A percentile compares a stretch with the other conserved stretches of the same genome.
Conservation (phyloP, 179 eudicot species). For the Beta corolliflora region DNA sequence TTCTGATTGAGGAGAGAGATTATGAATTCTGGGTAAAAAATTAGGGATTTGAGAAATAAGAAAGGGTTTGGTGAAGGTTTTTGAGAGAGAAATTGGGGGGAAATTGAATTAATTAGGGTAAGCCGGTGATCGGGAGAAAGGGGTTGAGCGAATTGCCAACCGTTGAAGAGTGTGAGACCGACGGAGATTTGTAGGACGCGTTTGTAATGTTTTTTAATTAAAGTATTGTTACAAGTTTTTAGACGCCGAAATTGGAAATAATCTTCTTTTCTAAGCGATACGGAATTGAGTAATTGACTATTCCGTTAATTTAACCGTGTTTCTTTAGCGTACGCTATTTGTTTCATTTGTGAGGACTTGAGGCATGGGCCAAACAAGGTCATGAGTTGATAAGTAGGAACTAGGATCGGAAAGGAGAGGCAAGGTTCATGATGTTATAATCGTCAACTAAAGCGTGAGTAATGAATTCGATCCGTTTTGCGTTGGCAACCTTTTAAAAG, state of each 20-base stretch:
- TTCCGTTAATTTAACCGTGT: too few relatives aligned
- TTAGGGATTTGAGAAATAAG: neutral
- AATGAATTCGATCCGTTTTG: too few relatives aligned
- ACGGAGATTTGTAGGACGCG: conserved; percentile 4
- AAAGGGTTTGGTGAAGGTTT: too few relatives aligned
- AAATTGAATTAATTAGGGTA: neutral
- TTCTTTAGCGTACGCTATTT: too few relatives aligned
- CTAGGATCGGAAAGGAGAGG: too few relatives aligned
- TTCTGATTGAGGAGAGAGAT: neutral
- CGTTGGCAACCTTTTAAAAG: too few relatives aligned
- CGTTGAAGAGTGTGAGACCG: conserved; percentile 19
- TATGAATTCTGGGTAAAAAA: neutral
- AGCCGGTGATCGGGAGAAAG: conserved; percentile 17
- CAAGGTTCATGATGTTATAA: too few relatives aligned
- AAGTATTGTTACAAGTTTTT: neutral
- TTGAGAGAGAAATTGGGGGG: neutral
- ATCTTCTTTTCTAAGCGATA: neutral
- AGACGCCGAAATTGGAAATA: neutral
- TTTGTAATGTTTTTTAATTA: neutral
- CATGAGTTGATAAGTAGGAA: too few relatives aligned
- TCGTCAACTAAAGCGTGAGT: too few relatives aligned
- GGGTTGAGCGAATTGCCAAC: conserved; percentile 1
- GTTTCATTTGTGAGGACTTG: too few relatives aligned
- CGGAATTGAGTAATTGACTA: too few relatives aligned
- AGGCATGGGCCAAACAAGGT: too few relatives aligned